phyloP scores from a whole-genome alignment of 1,139 yeast species.

The Pichia sp. region DNA sequence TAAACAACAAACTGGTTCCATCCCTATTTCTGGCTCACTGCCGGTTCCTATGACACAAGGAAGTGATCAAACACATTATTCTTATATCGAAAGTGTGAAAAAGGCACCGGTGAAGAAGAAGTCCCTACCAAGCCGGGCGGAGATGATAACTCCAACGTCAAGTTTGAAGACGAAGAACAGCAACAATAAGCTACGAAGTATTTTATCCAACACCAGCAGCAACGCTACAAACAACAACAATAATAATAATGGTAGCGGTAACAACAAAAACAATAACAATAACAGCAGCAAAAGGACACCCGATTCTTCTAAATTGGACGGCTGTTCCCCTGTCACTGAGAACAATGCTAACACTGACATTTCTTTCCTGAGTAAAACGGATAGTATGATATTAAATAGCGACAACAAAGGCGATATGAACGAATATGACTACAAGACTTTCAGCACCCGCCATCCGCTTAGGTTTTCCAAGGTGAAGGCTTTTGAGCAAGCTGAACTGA shows the following conservation, averaged over 20 bases:
- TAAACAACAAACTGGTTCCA: not conserved
- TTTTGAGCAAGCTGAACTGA: slow-evolving; percentile 37
- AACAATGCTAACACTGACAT: slow-evolving; percentile 11
- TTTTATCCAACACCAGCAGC: slow-evolving; percentile 1
- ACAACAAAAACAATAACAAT: no score
- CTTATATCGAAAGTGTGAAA: slow-evolving; percentile 14
- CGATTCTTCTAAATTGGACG: not conserved
- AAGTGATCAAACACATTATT: slow-evolving; percentile 5
- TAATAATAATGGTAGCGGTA: no score
- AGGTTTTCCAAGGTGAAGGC: slow-evolving; percentile 37
- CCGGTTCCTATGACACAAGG: slow-evolving; percentile 12
- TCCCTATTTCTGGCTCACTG: not conserved
- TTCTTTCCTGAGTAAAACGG: slow-evolving; percentile 14
- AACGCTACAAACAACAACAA: no score
- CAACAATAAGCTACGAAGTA: slow-evolving; percentile 4
- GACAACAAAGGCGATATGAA: slow-evolving; percentile 12
- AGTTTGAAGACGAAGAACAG: slow-evolving; percentile 2
- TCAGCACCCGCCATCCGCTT: slow-evolving; percentile 35
- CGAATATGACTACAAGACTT: slow-evolving; percentile 35
- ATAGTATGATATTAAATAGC: slow-evolving; percentile 11
- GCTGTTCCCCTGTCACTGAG: slow-evolving; percentile 9
- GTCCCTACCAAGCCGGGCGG: not conserved
- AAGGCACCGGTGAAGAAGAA: slow-evolving; percentile 12
- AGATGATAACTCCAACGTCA: slow-evolving; percentile 6
- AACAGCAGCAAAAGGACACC: not conserved